Percentiles rank a stretch among this genome's conserved stretches.
phyloP scores from a whole-genome alignment of 164 flowering plant genomes.

The Amborella trichopoda region DNA sequence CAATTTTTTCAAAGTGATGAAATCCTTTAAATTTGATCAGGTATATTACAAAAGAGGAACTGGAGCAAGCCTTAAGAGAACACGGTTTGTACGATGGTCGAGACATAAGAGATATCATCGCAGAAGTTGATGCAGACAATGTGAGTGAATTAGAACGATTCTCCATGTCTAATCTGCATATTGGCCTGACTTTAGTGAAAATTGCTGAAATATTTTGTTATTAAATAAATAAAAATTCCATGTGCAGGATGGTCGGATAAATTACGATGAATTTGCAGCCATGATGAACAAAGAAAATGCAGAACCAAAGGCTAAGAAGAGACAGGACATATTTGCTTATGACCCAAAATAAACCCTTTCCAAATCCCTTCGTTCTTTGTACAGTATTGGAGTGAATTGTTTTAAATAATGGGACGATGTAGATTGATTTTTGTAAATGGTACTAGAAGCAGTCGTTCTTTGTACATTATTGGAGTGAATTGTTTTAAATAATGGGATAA shows the following conservation, averaged over 20 bases:
- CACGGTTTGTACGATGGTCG: conserved; percentile 77
- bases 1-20: not conserved
- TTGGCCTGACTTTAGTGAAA: not conserved
- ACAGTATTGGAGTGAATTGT: no score
- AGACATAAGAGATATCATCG: conserved; percentile 79
- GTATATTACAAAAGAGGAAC: conserved; percentile 75
- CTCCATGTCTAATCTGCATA: not conserved
- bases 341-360: no score
- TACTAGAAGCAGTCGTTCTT: no score
- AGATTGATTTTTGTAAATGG: no score
- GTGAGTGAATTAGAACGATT: conserved; percentile 36
- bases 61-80: conserved; percentile 85
- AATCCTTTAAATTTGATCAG: conserved; percentile 18
- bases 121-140: conserved; percentile 79
- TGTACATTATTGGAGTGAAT: no score
- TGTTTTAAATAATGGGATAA: no score
- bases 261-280: not conserved
- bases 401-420: no score
- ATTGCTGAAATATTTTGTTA: not conserved
- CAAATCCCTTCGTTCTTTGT: no score
- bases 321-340: not conserved
- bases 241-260: conserved; percentile 2
- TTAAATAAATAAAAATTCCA: not conserved
- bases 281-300: not conserved
- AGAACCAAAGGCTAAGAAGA: not conserved